Evolutionary conservation across 257 asterid genomes (phyloP).

Genomic region (Solanum virginianum): DNA sequence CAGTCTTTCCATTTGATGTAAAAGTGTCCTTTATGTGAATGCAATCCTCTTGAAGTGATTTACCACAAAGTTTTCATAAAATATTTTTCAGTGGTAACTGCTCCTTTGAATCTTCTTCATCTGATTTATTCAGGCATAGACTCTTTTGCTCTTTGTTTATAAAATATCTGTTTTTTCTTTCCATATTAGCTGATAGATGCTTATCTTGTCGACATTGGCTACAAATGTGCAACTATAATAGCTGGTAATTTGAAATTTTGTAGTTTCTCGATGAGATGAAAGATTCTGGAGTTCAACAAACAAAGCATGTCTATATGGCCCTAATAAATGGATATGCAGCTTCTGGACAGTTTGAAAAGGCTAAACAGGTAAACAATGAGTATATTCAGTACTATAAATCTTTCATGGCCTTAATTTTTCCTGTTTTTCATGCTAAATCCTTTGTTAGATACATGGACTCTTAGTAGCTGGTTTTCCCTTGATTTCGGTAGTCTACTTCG

Average conservation of each 20-base stretch:
- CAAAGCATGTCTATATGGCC: constrained; percentile 66
- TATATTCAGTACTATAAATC: not conserved
- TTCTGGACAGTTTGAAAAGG: constrained; percentile 59
- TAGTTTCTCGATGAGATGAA: constrained; percentile 48
- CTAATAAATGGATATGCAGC: constrained; percentile 80
- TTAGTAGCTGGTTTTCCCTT: not conserved
- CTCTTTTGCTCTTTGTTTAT: not conserved
- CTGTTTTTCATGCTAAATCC: not conserved
- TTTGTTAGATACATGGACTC: not conserved
- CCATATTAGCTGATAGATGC: not conserved
- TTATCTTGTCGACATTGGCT: not conserved
- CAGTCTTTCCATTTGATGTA: not conserved
- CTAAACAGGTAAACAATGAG: constrained; percentile 50
- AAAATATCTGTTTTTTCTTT: not conserved
- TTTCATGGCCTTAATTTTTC: not conserved
- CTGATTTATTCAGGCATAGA: not conserved
- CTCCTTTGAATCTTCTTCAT: not conserved
- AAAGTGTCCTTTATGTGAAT: not conserved
- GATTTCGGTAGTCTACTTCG: not conserved
- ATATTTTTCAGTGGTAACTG: not conserved
- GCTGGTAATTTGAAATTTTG: constrained; percentile 18
- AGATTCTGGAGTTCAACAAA: constrained; percentile 30
- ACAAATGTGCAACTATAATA: not conserved
- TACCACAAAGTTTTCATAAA: not conserved
- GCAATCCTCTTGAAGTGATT: not conserved